Conservation (phyloP, 345 rosid species). For the Salix purpurea region DNA sequence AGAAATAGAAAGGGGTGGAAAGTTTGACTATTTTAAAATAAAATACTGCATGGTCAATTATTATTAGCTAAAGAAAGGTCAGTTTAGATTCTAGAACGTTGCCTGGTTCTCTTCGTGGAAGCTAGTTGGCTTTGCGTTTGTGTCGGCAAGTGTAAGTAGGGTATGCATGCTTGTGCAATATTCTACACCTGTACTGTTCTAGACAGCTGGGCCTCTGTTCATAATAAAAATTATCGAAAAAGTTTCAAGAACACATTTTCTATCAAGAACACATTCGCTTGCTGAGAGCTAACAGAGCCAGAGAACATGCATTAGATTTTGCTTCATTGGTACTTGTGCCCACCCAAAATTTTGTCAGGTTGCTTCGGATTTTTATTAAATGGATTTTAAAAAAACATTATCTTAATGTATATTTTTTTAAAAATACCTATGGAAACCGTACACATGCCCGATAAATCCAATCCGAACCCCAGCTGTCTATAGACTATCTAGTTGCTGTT, state of each 20-base stretch:
- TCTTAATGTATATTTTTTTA: too few species aligned
- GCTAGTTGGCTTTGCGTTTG: background rate
- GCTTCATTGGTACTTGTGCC: background rate
- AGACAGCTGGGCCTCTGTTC: background rate
- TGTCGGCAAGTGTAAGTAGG: background rate
- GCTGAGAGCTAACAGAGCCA: background rate
- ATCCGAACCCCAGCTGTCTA: constrained; percentile 8
- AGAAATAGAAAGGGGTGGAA: too few species aligned
- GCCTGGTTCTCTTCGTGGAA: background rate
- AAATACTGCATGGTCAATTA: too few species aligned
- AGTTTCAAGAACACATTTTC: background rate
- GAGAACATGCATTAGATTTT: background rate
- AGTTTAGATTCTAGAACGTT: too few species aligned
- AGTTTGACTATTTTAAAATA: too few species aligned
- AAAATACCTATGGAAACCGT: background rate
- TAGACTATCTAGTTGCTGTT: background rate
- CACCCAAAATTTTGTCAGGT: background rate
- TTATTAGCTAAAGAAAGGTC: too few species aligned
- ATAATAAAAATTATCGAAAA: background rate
- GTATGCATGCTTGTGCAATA: background rate
- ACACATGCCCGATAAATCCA: background rate
- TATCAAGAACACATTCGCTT: background rate
- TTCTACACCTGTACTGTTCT: background rate
- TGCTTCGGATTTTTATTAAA: too few species aligned
- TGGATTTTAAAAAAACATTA: too few species aligned